A percentile compares a stretch with the other conserved stretches of the same genome.
Evolutionary conservation across 768 basidiomycete species (phyloP).

Genomic region (Leccinum aurantiacum): DNA sequence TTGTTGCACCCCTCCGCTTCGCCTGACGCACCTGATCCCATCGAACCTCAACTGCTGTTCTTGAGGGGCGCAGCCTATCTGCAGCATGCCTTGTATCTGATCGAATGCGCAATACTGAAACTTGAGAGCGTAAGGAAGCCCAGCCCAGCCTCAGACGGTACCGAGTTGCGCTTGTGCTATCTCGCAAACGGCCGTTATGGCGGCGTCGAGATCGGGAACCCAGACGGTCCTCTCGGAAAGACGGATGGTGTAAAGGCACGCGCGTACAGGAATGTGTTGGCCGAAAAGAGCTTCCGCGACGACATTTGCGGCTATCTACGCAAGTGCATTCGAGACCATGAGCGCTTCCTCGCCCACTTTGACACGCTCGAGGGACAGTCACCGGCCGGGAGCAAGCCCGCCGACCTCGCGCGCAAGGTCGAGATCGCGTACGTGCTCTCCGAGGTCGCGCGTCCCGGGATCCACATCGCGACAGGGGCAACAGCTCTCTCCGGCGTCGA

Average conservation of each 20-base stretch:
- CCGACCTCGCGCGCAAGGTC: conserved; percentile 50
- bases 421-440: conserved; percentile 70
- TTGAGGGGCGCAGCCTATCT: conserved; percentile 81
- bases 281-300: conserved; percentile 55
- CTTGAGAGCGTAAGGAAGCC: conserved; percentile 69
- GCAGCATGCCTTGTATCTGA: conserved; percentile 71
- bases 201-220: conserved; percentile 82
- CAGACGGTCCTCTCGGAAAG: conserved; percentile 72
- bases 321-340: conserved; percentile 82
- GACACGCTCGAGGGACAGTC: conserved; percentile 60
- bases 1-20: conserved; percentile 70
- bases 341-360: conserved; percentile 81
- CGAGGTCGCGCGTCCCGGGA: conserved; percentile 66
- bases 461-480: conserved; percentile 37
- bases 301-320: conserved; percentile 58
- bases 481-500: conserved; percentile 40
- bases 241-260: conserved; percentile 54
- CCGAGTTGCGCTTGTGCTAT: conserved; percentile 75
- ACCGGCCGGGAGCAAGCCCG: conserved; percentile 14
- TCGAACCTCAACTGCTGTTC: conserved; percentile 83
- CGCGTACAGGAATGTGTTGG: conserved; percentile 64
- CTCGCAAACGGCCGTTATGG: conserved; percentile 76
- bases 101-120: conserved; percentile 69
- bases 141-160: conserved; percentile 55
- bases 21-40: conserved; percentile 80